A percentile compares a stretch with the other conserved stretches of the same genome.
Conservation (phyloP, 768 basidiomycete species). For the Pleurotus platypus region DNA sequence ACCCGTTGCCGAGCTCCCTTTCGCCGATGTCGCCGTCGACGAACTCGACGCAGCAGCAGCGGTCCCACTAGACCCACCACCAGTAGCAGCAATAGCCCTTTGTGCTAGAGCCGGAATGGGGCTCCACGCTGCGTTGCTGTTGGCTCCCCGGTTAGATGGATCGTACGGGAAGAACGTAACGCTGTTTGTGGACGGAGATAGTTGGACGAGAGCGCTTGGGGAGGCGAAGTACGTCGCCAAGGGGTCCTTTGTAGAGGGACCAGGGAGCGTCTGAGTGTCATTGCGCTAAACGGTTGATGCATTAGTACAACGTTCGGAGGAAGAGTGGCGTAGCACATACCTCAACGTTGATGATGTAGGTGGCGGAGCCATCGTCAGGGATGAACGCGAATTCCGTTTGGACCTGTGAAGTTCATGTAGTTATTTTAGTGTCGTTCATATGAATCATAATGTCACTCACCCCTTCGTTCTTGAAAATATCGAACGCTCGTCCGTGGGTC, state of each 20-base stretch:
- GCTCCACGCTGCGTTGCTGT: conserved; percentile 47
- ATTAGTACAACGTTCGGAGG: no score
- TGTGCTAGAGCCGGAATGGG: conserved; percentile 39
- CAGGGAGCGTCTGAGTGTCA: conserved; percentile 56
- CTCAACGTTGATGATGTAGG: conserved; percentile 72
- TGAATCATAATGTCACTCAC: conserved; percentile 26
- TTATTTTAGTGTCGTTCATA: no score
- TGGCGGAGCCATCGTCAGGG: conserved; percentile 66
- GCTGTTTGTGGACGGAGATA: conserved; percentile 49
- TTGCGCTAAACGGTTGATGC: conserved; percentile 43
- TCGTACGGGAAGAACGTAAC: conserved; percentile 61
- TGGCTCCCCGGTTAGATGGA: conserved; percentile 36
- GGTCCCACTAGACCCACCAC: neutral
- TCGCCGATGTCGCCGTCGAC: neutral
- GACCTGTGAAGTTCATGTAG: conserved; percentile 32
- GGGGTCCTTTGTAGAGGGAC: conserved; percentile 58
- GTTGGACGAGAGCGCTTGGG: conserved; percentile 59
- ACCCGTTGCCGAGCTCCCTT: neutral
- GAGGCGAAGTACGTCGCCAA: conserved; percentile 62
- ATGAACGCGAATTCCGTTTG: conserved; percentile 76
- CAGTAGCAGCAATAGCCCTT: conserved; percentile 22
- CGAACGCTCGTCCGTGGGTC: conserved; percentile 57
- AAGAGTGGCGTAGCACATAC: conserved; percentile 23
- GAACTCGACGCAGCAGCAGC: neutral
- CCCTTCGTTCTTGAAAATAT: conserved; percentile 51